Base-by-base conservation (phyloP, 2,329 filamentous ascomycete species). In the Aspergillus fumigatus region DNA sequence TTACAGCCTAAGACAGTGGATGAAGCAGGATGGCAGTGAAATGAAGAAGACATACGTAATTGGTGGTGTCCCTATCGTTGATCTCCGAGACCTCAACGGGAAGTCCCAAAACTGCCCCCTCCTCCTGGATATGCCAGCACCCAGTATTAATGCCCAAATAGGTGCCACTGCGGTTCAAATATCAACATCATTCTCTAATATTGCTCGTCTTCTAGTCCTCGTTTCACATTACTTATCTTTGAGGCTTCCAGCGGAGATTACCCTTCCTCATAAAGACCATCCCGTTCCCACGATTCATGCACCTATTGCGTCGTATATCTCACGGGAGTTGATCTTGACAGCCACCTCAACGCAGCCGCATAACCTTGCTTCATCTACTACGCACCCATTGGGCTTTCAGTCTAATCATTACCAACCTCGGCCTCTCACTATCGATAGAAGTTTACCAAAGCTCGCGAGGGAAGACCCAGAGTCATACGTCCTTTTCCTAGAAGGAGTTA, bases 181-280 rank as follows among this genome's bases (percentile, higher is more conserved):
- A 45, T 93, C 90, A 6, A 88, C 92, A 0, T 90, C 88, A 6
- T 82, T 97, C 29, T 87, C 84, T 19, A 89, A 95, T 61, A 82
- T 96, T 58, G 85, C 90, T 29, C 91, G 94, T 70, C 85, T 97
- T 14, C 77, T 97, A 21, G 86, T 92, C 67, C 85, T 96, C 45
- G 82, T 90, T 45, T 91, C 92, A 43, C 90, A 94, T 68, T 97
- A 99, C 75, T 83, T 97, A 19, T 86, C 89, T 50, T 82, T 97
- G 53, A 88, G 92, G 50, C 84, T 97, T 11, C 94, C 94, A 1
- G 90, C 93, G 10, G 92, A 97, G 71, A 88, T 97, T 60, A 90
- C 87, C 1, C 81, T 96, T 3, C 92, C 94, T 29, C 90, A 95
- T 72, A 85, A 86, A 59, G 89, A 95, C 68, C 92, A 95, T 68